Conservation (phyloP, 345 rosid species). For the Ceriops tagal region DNA sequence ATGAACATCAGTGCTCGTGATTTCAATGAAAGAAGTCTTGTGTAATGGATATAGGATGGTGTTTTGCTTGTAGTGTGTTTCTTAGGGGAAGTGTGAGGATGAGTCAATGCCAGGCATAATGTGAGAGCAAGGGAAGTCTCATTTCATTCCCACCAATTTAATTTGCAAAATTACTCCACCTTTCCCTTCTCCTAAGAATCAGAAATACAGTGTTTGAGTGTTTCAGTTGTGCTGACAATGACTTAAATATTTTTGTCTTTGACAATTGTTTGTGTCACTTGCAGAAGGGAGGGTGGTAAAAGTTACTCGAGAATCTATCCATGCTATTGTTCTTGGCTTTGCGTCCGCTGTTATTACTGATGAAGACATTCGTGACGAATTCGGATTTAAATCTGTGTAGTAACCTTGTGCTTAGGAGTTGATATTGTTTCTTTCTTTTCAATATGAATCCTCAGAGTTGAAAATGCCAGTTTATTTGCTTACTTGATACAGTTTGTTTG, state of each 20-base stretch:
- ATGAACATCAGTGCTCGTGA: no score
- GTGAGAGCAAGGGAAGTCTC: no score
- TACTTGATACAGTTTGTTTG: background rate
- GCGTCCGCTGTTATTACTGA: conserved; percentile 65
- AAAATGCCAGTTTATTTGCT: background rate
- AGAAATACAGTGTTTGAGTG: no score
- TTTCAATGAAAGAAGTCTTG: no score
- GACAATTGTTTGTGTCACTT: conserved; percentile 8
- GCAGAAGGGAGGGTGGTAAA: conserved; percentile 79
- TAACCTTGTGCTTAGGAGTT: background rate
- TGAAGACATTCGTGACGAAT: conserved; percentile 66
- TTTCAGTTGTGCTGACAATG: background rate
- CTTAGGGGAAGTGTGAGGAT: no score
- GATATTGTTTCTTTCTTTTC: background rate
- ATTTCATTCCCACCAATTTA: no score
- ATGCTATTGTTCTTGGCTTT: conserved; percentile 73
- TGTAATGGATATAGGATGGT: no score
- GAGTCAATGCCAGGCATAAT: no score
- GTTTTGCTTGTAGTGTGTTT: no score
- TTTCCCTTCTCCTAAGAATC: no score
- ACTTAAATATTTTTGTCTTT: background rate
- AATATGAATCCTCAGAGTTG: conserved; percentile 1
- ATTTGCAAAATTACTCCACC: no score
- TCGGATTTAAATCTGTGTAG: conserved; percentile 47
- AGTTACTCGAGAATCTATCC: conserved; percentile 64